Percentiles rank a stretch among this genome's conserved stretches.
phyloP scores from a whole-genome alignment of 2,329 filamentous ascomycete genomes.

The Coleophoma cylindrospora region DNA sequence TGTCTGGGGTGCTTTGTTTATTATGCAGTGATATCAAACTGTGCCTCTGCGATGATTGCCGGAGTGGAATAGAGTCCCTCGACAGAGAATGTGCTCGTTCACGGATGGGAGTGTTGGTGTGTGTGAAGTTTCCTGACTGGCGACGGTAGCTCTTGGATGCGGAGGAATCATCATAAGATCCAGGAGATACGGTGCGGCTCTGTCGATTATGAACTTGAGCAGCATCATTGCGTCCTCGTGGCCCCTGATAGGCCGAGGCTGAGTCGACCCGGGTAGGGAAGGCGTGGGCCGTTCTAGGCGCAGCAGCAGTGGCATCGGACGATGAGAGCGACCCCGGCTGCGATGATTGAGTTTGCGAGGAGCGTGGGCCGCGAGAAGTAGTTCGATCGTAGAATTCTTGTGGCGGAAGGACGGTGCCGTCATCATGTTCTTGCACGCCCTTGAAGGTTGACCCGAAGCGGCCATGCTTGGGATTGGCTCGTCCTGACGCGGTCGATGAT shows the following conservation, averaged over 20 bases:
- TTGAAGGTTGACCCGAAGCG: neutral
- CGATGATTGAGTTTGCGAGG: neutral
- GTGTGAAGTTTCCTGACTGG: neutral
- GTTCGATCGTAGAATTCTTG: neutral
- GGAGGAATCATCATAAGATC: neutral
- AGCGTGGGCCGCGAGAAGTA: neutral
- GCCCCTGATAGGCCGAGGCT: slow-evolving; percentile 4
- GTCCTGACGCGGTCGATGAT: neutral
- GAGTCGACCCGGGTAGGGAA: slow-evolving; percentile 10
- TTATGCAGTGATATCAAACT: neutral
- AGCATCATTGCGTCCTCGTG: slow-evolving; percentile 5
- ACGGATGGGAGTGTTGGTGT: neutral
- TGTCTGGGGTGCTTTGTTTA: neutral
- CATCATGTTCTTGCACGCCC: slow-evolving; percentile 9
- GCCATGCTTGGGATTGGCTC: neutral
- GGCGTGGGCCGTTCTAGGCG: neutral
- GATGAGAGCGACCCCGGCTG: neutral
- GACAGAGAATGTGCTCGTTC: neutral
- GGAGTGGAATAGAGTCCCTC: neutral
- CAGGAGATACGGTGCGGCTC: neutral
- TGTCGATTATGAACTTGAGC: neutral
- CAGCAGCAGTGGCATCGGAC: neutral
- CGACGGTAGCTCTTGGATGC: neutral
- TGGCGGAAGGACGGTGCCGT: neutral
- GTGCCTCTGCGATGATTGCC: neutral